phyloP scores from a whole-genome alignment of 1,139 yeast genomes.

The Debaryomyces coudertii region DNA sequence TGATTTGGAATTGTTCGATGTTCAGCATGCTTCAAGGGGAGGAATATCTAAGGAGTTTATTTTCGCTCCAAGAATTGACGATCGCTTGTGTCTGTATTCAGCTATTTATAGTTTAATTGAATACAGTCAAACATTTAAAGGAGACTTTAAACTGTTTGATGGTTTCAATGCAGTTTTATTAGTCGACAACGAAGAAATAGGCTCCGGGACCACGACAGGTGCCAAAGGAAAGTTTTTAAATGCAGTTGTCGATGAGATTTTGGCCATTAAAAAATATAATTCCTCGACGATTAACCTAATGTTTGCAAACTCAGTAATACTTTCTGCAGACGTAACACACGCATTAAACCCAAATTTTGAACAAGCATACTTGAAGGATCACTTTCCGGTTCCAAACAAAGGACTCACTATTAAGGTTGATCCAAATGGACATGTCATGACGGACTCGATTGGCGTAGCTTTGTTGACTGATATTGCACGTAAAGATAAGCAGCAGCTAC shows the following conservation, averaged over 20 bases:
- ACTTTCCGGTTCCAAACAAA: conserved; percentile 45
- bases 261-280: conserved; percentile 10
- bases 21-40: conserved; percentile 45
- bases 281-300: conserved; percentile 2
- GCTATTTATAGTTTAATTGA: conserved; percentile 42
- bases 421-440: conserved; percentile 46
- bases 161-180: conserved; percentile 43
- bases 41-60: conserved; percentile 45
- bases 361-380: conserved; percentile 39
- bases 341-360: conserved; percentile 49
- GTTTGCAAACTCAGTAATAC: conserved; percentile 38
- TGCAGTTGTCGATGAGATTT: conserved; percentile 19
- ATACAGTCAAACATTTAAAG: conserved; percentile 17
- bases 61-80: conserved; percentile 49
- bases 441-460: conserved; percentile 44
- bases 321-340: conserved; percentile 53
- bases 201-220: conserved; percentile 47
- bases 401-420: conserved; percentile 46
- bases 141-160: conserved; percentile 25
- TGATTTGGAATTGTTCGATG: conserved; percentile 48
- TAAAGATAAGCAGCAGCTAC: conserved; percentile 32
- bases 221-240: conserved; percentile 38
- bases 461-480: conserved; percentile 37
- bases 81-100: conserved; percentile 46
- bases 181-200: conserved; percentile 50